These are phyloP conservation scores for Agrostemma githago DNA, from an alignment of 148 eudicot species.

Conservation along the genomic window DNA sequence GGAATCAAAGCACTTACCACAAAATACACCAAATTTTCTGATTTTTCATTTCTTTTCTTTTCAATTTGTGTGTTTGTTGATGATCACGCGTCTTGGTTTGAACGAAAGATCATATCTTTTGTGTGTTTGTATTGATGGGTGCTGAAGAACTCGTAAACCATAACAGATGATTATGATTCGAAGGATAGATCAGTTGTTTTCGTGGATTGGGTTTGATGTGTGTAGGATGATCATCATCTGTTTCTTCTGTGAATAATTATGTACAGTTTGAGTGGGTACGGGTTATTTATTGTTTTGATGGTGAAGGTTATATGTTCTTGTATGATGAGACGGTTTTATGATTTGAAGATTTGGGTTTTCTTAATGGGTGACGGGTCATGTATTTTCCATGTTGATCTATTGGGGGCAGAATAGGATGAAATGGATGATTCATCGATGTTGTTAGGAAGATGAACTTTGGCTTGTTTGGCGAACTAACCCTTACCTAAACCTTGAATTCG, in stretches of 20 bases:
- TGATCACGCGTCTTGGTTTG: not conserved
- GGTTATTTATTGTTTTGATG: not conserved
- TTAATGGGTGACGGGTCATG: slow-evolving; percentile 1
- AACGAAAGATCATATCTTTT: slow-evolving; percentile 1
- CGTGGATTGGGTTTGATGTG: not conserved
- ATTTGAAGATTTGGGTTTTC: not conserved
- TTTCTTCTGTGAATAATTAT: not conserved
- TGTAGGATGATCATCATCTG: too few relatives aligned
- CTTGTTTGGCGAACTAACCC: slow-evolving; percentile 17
- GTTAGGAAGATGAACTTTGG: not conserved
- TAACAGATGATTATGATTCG: too few relatives aligned
- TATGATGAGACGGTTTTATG: not conserved
- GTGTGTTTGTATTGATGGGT: not conserved
- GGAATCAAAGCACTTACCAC: slow-evolving; percentile 27
- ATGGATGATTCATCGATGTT: not conserved
- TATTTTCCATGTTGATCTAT: slow-evolving; percentile 11
- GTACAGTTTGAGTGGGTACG: not conserved
- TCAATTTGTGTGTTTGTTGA: not conserved
- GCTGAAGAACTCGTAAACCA: not conserved
- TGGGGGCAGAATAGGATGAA: not conserved
- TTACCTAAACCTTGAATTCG: slow-evolving; percentile 13
- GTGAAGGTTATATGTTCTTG: not conserved
- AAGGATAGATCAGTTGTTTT: not conserved
- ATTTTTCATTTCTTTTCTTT: not conserved
- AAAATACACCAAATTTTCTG: not conserved